Evolutionary conservation across 805 yeast genomes (phyloP).

Genomic region (Brettanomyces sp.): DNA sequence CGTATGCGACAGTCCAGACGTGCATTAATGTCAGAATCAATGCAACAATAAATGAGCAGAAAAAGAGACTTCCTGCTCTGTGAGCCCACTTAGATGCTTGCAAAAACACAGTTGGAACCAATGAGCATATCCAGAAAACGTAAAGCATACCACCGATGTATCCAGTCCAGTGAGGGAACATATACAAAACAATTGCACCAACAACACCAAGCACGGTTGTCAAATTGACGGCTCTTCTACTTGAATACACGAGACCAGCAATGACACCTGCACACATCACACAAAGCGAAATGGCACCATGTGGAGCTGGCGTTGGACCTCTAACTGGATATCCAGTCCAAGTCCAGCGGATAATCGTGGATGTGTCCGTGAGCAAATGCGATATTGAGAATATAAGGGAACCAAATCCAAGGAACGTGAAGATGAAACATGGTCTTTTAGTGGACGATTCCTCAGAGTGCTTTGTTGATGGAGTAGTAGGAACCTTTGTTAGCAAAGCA

Average conservation of each 20-base stretch:
- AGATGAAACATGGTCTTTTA: conserved; percentile 27
- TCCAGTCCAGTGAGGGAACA: conserved; percentile 59
- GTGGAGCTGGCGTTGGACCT: conserved; percentile 84
- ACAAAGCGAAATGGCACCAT: conserved; percentile 58
- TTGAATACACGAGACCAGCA: conserved; percentile 31
- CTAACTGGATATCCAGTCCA: conserved; percentile 91
- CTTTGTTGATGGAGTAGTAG: conserved; percentile 3
- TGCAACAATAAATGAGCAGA: conserved; percentile 38
- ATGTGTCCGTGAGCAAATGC: conserved; percentile 73
- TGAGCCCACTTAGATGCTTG: conserved; percentile 29
- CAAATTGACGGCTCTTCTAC: conserved; percentile 7
- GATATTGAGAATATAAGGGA: conserved; percentile 62
- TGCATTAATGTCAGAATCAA: conserved; percentile 63
- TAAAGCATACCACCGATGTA: conserved; percentile 62
- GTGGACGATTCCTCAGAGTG: not conserved
- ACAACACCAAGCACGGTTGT: conserved; percentile 31
- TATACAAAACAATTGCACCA: conserved; percentile 43
- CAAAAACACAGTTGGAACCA: conserved; percentile 53
- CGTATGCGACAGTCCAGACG: conserved; percentile 97
- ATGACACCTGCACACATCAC: conserved; percentile 51
- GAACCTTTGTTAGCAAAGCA: conserved; percentile 46
- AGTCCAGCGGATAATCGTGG: conserved; percentile 85
- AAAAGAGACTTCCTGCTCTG: conserved; percentile 45
- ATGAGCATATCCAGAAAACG: conserved; percentile 50
- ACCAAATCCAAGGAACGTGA: conserved; percentile 66